Evolutionary conservation across 805 yeast genomes (phyloP).

Genomic region (Debaryomyces maramus): DNA sequence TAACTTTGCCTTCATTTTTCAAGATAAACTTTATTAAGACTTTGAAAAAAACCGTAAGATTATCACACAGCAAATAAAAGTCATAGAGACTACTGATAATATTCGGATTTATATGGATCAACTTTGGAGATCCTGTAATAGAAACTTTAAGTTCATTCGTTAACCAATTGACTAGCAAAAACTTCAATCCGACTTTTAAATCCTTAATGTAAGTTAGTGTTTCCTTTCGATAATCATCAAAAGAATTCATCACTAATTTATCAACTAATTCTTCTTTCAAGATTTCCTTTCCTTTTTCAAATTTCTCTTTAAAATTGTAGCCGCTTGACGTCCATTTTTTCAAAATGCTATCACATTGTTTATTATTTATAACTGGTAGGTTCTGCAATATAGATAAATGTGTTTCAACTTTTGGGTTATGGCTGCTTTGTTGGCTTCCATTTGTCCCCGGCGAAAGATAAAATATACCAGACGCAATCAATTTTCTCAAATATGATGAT

Average conservation of each 20-base stretch:
- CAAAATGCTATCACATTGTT: conserved; percentile 56
- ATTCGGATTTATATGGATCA: conserved; percentile 35
- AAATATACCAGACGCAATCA: conserved; percentile 84
- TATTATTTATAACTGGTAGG: conserved; percentile 54
- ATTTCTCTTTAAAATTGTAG: conserved; percentile 30
- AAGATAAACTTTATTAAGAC: conserved; percentile 32
- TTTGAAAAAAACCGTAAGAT: conserved; percentile 41
- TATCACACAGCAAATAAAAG: conserved; percentile 40
- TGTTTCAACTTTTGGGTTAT: conserved; percentile 25
- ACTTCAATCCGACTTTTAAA: conserved; percentile 44
- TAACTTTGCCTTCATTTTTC: conserved; percentile 40
- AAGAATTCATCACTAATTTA: conserved; percentile 22
- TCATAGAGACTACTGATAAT: conserved; percentile 31
- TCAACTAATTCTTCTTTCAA: conserved; percentile 35
- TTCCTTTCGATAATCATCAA: conserved; percentile 13
- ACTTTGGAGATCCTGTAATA: conserved; percentile 32
- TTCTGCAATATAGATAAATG: conserved; percentile 60
- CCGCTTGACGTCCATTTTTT: conserved; percentile 45
- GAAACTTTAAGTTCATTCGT: conserved; percentile 41
- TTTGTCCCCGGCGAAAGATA: conserved; percentile 49
- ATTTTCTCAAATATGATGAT: conserved; percentile 70
- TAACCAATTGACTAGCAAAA: conserved; percentile 49
- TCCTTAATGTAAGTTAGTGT: conserved; percentile 13
- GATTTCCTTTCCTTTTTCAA: conserved; percentile 38
- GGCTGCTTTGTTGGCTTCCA: conserved; percentile 4